phyloP scores from a whole-genome alignment of 495 filamentous ascomycete species.

The Podospora appendiculata region DNA sequence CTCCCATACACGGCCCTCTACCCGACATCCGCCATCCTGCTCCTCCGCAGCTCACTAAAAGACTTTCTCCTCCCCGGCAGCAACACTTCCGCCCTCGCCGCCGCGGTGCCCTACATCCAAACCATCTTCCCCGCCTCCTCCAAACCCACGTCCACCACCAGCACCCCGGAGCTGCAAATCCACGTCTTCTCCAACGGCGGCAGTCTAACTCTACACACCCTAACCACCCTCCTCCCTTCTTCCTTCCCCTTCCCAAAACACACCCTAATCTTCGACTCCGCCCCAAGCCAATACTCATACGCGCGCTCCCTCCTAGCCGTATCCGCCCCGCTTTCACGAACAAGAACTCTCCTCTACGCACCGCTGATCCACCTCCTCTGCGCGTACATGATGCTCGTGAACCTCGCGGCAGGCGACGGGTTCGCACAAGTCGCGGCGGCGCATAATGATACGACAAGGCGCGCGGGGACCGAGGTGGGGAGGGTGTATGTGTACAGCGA shows the following conservation, averaged over 20 bases:
- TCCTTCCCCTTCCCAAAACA: conserved; percentile 17
- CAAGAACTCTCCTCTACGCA: conserved; percentile 9
- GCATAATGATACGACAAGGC: conserved; percentile 21
- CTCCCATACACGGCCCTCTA: conserved; percentile 29
- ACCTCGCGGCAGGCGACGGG: too few relatives aligned
- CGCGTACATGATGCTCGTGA: background rate
- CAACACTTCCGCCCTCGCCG: conserved; percentile 5
- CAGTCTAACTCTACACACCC: conserved; percentile 12
- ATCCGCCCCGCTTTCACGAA: conserved; percentile 12
- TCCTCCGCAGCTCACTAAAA: conserved; percentile 26
- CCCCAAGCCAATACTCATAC: conserved; percentile 28
- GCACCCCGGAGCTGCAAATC: conserved; percentile 24
- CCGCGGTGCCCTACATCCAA: conserved; percentile 13
- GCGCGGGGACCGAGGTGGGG: conserved; percentile 22
- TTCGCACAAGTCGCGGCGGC: conserved; percentile 6
- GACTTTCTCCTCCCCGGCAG: conserved; percentile 17
- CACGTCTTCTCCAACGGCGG: conserved; percentile 43
- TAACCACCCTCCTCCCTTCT: conserved; percentile 10
- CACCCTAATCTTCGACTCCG: conserved; percentile 31
- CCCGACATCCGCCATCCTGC: conserved; percentile 30
- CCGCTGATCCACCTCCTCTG: conserved; percentile 24
- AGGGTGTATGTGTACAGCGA: conserved; percentile 35
- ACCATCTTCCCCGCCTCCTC: conserved; percentile 2
- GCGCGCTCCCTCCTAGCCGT: conserved; percentile 17
- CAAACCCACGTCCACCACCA: background rate